Evolutionary conservation across 495 filamentous ascomycete genomes (phyloP).

Genomic region (Penicillium longicatenatum): DNA sequence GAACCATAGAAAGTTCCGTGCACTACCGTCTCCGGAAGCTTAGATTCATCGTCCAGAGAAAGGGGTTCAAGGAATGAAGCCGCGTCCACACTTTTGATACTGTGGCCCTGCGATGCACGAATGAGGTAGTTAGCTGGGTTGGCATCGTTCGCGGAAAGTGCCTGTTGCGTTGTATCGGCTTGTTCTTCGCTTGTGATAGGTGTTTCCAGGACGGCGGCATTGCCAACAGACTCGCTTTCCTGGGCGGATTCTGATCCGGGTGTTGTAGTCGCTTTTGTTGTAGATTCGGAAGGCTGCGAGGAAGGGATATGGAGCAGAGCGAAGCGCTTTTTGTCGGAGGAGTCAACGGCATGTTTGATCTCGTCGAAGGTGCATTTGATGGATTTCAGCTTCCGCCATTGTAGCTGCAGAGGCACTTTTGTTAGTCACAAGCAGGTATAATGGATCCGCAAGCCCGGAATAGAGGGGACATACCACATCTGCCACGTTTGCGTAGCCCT

Average conservation of each 20-base stretch:
- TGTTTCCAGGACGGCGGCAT: conserved; percentile 13
- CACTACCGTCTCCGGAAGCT: conserved; percentile 66
- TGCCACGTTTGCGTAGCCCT: conserved; percentile 78
- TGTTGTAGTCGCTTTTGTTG: conserved; percentile 13
- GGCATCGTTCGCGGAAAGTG: conserved; percentile 32
- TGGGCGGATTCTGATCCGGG: conserved; percentile 20
- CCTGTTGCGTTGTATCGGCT: conserved; percentile 30
- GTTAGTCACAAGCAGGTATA: not conserved
- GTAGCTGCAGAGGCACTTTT: conserved; percentile 49
- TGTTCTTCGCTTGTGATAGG: conserved; percentile 28
- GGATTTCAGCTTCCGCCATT: conserved; percentile 67
- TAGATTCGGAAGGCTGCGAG: conserved; percentile 22
- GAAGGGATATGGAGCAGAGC: conserved; percentile 53
- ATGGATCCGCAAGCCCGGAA: not conserved
- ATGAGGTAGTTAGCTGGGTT: conserved; percentile 76
- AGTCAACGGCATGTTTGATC: conserved; percentile 66
- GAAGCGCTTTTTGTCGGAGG: conserved; percentile 92
- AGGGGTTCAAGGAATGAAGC: conserved; percentile 69
- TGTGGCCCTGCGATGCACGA: conserved; percentile 92
- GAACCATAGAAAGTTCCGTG: conserved; percentile 84
- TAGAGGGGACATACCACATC: conserved; percentile 63
- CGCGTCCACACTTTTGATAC: conserved; percentile 60
- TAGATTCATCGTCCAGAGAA: conserved; percentile 41
- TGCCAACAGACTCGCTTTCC: not conserved
- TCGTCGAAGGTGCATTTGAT: conserved; percentile 74